Evolutionary conservation across 441 rosid species (phyloP), one percentile per base, ranked within the genome.

Genomic region (Daphne laureola): DNA sequence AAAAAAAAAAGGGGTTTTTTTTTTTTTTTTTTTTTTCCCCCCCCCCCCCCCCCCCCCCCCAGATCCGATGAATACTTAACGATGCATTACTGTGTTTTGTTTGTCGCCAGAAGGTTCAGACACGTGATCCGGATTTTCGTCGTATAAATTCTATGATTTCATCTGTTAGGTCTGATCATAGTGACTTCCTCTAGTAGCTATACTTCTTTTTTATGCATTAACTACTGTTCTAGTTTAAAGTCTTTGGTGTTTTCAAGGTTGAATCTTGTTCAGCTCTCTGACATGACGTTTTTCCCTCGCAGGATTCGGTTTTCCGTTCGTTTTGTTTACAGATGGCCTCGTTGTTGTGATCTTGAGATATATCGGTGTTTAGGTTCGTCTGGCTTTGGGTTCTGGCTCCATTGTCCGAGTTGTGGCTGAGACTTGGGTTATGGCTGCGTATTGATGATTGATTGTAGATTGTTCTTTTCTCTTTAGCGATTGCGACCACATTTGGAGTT

Each of bases 401-500:
- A 4, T 46, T 16, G 38, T 41, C 43, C 51, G 63, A 49, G 54
- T 13, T 23, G 36, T 18, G 67, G 59, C 18, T 42, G 56, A 66
- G 49, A 40, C 64, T 61, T 55, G 23, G 55, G 46, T 66, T 67
- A 41, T 59, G 71, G 57, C 60, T 12, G 4, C 44, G 14, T 43
- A 56, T 76, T 75, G 67, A 80, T 82, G 84, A 64, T 73, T 57
- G 59, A 26, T 61, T 51, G 68, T 35, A 61, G 61, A 66, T 23
- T 57, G 9, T 53, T 46, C 49, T 14, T 44, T 23, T 70, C 65
- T 46, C 64, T 13, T 47, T 26, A 36, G 65, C 51, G 42, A 59
- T 27, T 53, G 23, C 61, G 21, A 49, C 66, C 60, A 72, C 69
- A 67, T 62, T 75, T 53, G 61, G 83, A 67, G 70, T 63, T 62